phyloP scores from a whole-genome alignment of 352 stramenopile species.

The Pelagophyceae sp. region DNA sequence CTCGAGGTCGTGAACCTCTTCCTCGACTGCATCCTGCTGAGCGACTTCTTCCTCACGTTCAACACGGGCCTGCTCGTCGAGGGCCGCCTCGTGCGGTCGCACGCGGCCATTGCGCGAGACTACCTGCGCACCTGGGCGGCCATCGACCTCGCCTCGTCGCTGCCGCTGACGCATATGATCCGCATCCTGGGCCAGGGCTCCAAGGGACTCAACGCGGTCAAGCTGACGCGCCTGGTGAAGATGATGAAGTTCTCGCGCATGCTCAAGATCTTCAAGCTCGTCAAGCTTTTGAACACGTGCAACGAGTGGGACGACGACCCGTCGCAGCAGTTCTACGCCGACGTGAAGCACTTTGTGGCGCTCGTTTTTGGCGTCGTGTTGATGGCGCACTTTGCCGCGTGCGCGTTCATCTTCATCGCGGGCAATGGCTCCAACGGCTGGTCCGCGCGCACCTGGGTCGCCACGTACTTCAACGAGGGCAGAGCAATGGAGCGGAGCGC shows the following conservation, averaged over 20 bases:
- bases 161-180: neutral
- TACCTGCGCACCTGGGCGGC: neutral
- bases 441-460: neutral
- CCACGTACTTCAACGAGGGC: conserved; percentile 20
- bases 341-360: conserved; percentile 35
- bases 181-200: neutral
- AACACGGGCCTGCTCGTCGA: neutral
- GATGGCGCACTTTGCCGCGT: conserved; percentile 57
- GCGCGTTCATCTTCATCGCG: conserved; percentile 64
- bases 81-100: neutral
- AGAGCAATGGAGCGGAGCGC: conserved; percentile 46
- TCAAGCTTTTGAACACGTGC: conserved; percentile 45
- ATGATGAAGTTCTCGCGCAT: conserved; percentile 16
- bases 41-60: neutral
- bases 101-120: neutral
- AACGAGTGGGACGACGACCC: conserved; percentile 25
- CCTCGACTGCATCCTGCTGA: neutral
- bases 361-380: conserved; percentile 59
- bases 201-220: neutral
- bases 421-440: conserved; percentile 28
- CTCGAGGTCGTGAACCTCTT: neutral
- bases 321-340: conserved; percentile 39
- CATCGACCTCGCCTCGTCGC: neutral
- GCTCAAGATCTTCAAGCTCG: conserved; percentile 33
- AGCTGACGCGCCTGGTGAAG: neutral